These are phyloP conservation scores for Amphicarpaea edgeworthii DNA, from an alignment of 306 rosid genomes.

Conservation along the genomic window DNA sequence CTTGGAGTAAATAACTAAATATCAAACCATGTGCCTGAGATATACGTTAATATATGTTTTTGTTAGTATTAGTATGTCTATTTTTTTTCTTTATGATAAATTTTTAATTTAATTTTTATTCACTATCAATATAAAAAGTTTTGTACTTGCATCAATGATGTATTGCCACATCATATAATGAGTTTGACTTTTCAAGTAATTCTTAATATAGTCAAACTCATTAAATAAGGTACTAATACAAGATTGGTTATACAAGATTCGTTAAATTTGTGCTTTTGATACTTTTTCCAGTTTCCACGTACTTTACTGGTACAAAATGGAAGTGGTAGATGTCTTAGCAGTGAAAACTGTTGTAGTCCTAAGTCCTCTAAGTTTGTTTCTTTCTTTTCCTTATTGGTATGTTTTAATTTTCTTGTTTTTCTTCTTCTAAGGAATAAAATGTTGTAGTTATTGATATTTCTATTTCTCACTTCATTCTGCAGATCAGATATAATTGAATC, in stretches of 20 bases:
- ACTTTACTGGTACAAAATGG: conserved; percentile 14
- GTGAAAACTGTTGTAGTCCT: conserved; percentile 12
- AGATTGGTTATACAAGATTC: conserved; percentile 1
- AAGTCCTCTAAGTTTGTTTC: conserved; percentile 22
- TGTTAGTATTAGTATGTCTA: neutral
- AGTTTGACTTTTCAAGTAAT: neutral
- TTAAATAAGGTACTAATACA: neutral
- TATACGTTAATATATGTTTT: neutral
- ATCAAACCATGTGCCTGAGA: neutral
- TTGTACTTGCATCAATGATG: neutral
- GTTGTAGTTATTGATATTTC: conserved; percentile 35
- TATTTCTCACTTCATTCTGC: conserved; percentile 53
- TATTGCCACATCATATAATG: neutral
- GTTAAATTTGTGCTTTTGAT: conserved; percentile 16
- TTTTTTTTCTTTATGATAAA: neutral
- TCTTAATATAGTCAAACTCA: conserved; percentile 4
- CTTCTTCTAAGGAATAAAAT: conserved; percentile 13
- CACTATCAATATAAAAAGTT: neutral
- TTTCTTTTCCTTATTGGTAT: conserved; percentile 14
- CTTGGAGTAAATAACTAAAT: neutral
- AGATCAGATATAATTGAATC: conserved; percentile 91
- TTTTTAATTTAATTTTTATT: conserved; percentile 5
- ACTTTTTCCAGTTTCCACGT: conserved; percentile 15
- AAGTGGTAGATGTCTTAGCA: conserved; percentile 10
- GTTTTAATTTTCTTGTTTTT: conserved; percentile 30